phyloP scores from a whole-genome alignment of 805 yeast genomes.

The Candida caryicola region DNA sequence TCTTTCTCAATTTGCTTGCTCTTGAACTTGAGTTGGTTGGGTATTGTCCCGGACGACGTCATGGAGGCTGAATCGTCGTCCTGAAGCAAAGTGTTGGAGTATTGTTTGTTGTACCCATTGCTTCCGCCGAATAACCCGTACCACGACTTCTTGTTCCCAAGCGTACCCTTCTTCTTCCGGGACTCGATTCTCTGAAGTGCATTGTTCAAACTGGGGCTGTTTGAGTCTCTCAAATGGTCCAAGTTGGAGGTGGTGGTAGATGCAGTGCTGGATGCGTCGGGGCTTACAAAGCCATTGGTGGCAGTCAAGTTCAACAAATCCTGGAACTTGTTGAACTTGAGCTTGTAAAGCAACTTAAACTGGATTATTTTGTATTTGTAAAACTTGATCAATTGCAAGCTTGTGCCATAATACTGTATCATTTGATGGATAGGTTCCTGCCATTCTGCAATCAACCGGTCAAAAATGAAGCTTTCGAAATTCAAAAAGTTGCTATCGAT shows the following conservation, averaged over 20 bases:
- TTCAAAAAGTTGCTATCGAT: conserved; percentile 50
- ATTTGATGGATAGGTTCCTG: conserved; percentile 52
- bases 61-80: conserved; percentile 9
- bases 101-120: conserved; percentile 25
- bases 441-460: conserved; percentile 39
- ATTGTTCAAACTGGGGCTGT: conserved; percentile 38
- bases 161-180: conserved; percentile 16
- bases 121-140: conserved; percentile 44
- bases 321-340: conserved; percentile 37
- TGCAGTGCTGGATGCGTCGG: conserved; percentile 9
- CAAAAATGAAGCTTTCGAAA: conserved; percentile 42
- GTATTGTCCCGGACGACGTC: not conserved
- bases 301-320: conserved; percentile 31
- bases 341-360: conserved; percentile 38
- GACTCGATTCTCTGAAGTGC: conserved; percentile 34
- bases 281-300: conserved; percentile 4
- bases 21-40: conserved; percentile 24
- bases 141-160: conserved; percentile 35
- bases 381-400: conserved; percentile 46
- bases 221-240: conserved; percentile 31
- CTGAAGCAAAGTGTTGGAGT: conserved; percentile 7
- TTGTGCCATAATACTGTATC: conserved; percentile 41
- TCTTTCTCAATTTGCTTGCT: conserved; percentile 40
- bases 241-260: conserved; percentile 3
- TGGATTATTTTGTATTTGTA: conserved; percentile 53